Percentiles rank a stretch among this genome's conserved stretches.
Conservation (phyloP, 805 yeast species). For the Starmera pachycereana region DNA sequence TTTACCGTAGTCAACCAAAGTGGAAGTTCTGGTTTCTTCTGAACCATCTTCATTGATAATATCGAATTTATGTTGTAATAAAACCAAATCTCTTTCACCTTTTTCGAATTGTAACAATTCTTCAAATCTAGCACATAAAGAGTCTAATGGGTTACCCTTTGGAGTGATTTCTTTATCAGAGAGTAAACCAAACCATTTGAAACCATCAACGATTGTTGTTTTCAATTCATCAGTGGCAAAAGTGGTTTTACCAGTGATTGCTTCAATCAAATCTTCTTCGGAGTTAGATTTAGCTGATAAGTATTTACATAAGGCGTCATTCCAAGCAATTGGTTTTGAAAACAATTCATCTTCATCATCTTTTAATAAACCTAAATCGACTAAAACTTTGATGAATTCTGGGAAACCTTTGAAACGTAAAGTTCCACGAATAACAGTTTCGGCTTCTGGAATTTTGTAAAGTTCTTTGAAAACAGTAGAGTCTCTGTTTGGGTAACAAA, state of each 20-base stretch:
- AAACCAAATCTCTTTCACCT: conserved; percentile 92
- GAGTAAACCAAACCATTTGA: conserved; percentile 91
- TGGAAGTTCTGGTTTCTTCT: conserved; percentile 87
- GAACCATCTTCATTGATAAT: conserved; percentile 93
- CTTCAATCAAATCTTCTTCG: conserved; percentile 64
- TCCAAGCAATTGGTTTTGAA: conserved; percentile 64
- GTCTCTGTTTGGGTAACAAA: conserved; percentile 96
- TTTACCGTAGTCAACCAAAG: conserved; percentile 89
- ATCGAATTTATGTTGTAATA: conserved; percentile 95
- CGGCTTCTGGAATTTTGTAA: conserved; percentile 94
- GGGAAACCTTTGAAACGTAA: conserved; percentile 98
- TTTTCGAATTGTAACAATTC: conserved; percentile 91
- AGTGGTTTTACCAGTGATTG: conserved; percentile 66
- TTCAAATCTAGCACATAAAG: conserved; percentile 94
- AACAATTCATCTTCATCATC: conserved; percentile 62
- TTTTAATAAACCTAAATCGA: conserved; percentile 84
- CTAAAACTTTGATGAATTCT: conserved; percentile 90
- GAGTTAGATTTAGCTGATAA: conserved; percentile 63
- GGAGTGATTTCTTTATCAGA: conserved; percentile 69
- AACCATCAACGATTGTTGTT: conserved; percentile 78
- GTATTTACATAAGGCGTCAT: conserved; percentile 68
- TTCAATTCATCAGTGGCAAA: conserved; percentile 78
- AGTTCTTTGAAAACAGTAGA: conserved; percentile 89
- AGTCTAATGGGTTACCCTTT: conserved; percentile 90
- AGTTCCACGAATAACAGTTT: conserved; percentile 94